Conservation (phyloP, 1,284 basidiomycete species). For the Meira nashicola region DNA sequence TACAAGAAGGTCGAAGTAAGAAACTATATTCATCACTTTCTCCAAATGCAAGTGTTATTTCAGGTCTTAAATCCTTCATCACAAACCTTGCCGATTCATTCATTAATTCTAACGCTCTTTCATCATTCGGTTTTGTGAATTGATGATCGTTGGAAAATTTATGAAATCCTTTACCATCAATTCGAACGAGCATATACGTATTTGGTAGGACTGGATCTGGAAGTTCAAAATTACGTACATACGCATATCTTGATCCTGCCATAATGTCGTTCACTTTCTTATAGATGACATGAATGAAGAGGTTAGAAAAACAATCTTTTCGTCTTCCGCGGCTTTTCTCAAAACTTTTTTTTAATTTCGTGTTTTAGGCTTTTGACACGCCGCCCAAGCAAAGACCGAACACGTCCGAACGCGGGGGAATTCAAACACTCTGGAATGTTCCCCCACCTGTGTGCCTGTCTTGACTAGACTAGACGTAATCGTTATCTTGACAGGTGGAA, state of each 20-base stretch:
- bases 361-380: background rate
- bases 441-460: no score
- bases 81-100: constrained; percentile 78
- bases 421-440: no score
- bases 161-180: constrained; percentile 94
- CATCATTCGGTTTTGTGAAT: constrained; percentile 89
- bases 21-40: constrained; percentile 98
- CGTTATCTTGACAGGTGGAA: no score
- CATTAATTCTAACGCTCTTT: constrained; percentile 80
- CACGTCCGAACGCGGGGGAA: background rate
- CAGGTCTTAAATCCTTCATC: constrained; percentile 59
- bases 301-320: background rate
- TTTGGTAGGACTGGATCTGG: constrained; percentile 78
- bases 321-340: background rate
- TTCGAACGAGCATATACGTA: constrained; percentile 76
- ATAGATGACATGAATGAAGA: background rate
- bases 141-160: constrained; percentile 79
- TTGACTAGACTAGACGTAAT: no score
- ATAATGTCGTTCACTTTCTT: constrained; percentile 55
- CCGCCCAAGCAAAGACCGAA: background rate
- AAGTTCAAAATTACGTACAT: constrained; percentile 84
- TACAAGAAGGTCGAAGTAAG: constrained; percentile 69
- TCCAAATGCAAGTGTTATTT: constrained; percentile 65
- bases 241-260: constrained; percentile 87
- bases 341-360: background rate